Evolutionary conservation across 768 basidiomycete species (phyloP), one percentile per base, ranked within the genome.

Genomic region (Collybia nuda): DNA sequence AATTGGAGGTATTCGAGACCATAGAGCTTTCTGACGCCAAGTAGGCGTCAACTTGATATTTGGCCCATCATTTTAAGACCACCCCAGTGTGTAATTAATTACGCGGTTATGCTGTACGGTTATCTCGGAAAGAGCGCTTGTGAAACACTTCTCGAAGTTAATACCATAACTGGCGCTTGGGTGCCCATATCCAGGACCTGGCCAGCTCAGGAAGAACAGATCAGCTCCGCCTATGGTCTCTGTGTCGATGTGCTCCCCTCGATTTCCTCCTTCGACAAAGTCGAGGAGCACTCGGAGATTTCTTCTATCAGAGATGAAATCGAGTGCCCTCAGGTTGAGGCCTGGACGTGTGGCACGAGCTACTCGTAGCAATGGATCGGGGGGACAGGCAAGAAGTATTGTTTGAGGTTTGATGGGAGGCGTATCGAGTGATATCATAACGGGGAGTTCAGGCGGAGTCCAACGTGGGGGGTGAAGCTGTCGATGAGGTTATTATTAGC

Each of bases 21-120:
- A 37, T 9, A 22, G 46, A 37, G 22, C n/a, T 22, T 38, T 11
- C 24, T 19, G 26, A 15, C 24, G 21, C 23, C 2, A 67, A 38
- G 47, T 62, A 64, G 37, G 63, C 65, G 22, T 68, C 66, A n/a
- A 61, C 62, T 44, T 66, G 64, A 44, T 62, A 68, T 44, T 59
- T 55, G 24, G 63, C 61, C n/a, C 50, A 67, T 62, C 58, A 67
- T 56, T 40, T 61, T 64, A 22, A 68, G 54, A 19, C 56, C 54
- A n/a, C 12, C 57, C 62, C 32, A 65, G 51, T 17, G 44, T 22
- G 47, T 58, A 61, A 11, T 50, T 37, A 32, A 61, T 48, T 28
- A 56, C 60, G 12, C 57, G 49, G 23, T 55, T 53, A 38, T 61
- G 57, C 24, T 58, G 55, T 12, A 51, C 46, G 17, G 47, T 53